Evolutionary conservation across 805 yeast species (phyloP), one percentile per base, ranked within the genome.

Genomic region (Ogataea nonfermentans): DNA sequence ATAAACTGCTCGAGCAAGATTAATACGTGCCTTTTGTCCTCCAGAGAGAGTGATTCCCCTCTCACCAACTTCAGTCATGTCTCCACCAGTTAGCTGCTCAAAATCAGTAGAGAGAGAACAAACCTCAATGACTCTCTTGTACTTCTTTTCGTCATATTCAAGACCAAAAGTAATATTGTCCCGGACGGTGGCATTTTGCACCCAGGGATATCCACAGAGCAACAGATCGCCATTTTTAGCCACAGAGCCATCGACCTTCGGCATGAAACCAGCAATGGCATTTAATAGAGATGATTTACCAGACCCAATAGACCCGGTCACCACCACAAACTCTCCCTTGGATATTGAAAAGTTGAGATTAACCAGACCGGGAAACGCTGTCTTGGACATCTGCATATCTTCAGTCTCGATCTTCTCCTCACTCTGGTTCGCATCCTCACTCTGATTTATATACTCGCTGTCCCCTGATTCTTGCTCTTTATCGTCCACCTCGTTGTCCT

Each of bases 11-110:
- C 95, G 71, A 4, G 95, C 95, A 44, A 84, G 63, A 51, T 78
- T 76, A 36, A 84, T 74, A 59, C 95, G 74, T 0, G 95, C 91
- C 66, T 86, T 86, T 59, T 86, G 95, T 36, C 95, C 95, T 40
- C 95, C 95, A n/a, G 91, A 82, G 29, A 86, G 63, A 0, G 93
- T 84, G 33, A 86, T 79, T 53, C 95, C 95, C 57, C 86, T 73
- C 58, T 86, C 95, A 46, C 95, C 95, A 51, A 86, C 84, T 58
- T 84, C 85, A 0, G 95, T 84, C 38, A 61, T 53, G 52, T 87
- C 95, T 22, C 91, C 91, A 26, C 80, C 87, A 8, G 84, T 83
- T 24, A 87, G 62, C 31, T 76, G 70, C 4, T 74, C 73, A 47
- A 86, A 68, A 60, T 86, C 95, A 32, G 72, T 74, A 23, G 66